Base-by-base conservation (phyloP, 2,329 filamentous ascomycete species). In the Botrytis cinerea region DNA sequence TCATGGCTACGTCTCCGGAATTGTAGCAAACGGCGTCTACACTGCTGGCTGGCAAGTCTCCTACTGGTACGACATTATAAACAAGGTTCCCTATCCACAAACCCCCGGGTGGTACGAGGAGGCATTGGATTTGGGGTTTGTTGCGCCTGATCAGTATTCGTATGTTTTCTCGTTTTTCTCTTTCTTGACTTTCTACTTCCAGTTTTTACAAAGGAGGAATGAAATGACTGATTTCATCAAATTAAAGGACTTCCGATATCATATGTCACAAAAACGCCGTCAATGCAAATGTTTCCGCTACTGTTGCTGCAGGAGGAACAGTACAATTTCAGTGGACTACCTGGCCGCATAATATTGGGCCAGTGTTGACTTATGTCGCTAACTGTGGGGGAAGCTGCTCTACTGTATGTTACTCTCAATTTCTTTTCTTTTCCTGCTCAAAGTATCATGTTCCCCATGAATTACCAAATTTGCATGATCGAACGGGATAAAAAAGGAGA, bases 101-200 rank as follows among this genome's bases (percentile, higher is more conserved):
- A 71, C 72, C 74, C 73, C 81, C 77, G 67, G 83, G 77, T 82
- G 73, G 85, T 88, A 83, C 32, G 85, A 84, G 72, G 81, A 83
- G 9, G 84, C 84, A 20, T 75, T 78, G 0, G 87, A 90, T 79
- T 82, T 85, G 73, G 87, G 87, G 54, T 89, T 84, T 79, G 82
- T 89, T 72, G 80, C 83, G 18, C 84, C 83, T 1, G 77, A 78
- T 69, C 81, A 82, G 75, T 89, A 87, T 57, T 40, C 64, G 70
- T 72, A 67, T 14, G 70, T 59, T 28, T 25, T 5, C 5, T 7
- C 1, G 20, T 10, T 10, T 22, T 14, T 22, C 8, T 4, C n/a
- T n/a, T 14, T 38, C 22, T 9, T 1, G 8, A 38, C 38, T 38
- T 9, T 9, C 7, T 38, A 38, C 8, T 38, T 9, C 38, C 7